Evolutionary conservation across 352 stramenopile species (phyloP).

Genomic region (Thraustochytrium striatum): DNA sequence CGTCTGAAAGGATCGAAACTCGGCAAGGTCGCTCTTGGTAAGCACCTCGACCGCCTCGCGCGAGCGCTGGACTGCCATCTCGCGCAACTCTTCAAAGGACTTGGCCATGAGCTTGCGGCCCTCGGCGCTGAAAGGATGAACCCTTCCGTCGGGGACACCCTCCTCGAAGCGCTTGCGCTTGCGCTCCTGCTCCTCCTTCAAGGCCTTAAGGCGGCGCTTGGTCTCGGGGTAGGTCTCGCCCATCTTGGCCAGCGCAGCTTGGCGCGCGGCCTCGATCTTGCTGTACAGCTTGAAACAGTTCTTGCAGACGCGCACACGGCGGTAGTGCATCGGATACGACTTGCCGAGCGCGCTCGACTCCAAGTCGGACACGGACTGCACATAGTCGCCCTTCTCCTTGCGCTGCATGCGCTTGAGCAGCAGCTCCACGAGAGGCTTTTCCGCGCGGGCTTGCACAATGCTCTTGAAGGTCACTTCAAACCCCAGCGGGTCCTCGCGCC

Average conservation of each 20-base stretch:
- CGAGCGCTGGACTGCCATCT: not conserved
- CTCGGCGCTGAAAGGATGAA: conserved; percentile 11
- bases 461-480: not conserved
- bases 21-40: conserved; percentile 57
- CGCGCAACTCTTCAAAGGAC: conserved; percentile 10
- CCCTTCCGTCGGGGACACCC: not conserved
- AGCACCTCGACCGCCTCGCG: conserved; percentile 39
- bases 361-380: conserved; percentile 43
- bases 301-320: not conserved
- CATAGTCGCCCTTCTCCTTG: conserved; percentile 16
- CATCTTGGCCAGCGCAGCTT: conserved; percentile 6
- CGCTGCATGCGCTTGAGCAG: not conserved
- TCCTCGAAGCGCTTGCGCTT: not conserved
- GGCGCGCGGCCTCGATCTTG: conserved; percentile 1
- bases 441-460: conserved; percentile 15
- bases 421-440: conserved; percentile 17
- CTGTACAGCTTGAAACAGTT: conserved; percentile 40
- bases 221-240: conserved; percentile 3
- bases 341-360: conserved; percentile 22
- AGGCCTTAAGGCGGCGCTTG: not conserved
- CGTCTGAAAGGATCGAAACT: conserved; percentile 59
- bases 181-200: not conserved
- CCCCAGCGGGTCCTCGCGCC: not conserved
- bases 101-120: not conserved
- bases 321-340: conserved; percentile 14